Base-by-base conservation (phyloP, 768 basidiomycete genomes). In the Albatrellus ellisii region DNA sequence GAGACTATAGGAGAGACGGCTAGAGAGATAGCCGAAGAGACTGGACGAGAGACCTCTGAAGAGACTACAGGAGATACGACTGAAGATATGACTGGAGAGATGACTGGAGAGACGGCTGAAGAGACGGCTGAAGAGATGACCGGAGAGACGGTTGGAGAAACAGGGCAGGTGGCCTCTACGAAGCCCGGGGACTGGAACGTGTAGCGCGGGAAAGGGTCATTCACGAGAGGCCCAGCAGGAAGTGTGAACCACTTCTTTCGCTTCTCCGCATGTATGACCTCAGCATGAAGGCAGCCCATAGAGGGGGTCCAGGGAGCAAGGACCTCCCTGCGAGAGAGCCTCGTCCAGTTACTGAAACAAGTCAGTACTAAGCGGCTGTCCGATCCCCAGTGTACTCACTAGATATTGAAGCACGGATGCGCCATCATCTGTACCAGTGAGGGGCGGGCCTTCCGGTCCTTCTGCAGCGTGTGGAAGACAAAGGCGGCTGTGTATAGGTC, bases 191-290 rank as follows among this genome's bases (percentile, higher is more conserved):
- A 15, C 24, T 14, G 12, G 29, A 41, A 41, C 6, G 27, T 17
- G 40, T 41, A 41, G 28, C 9, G 24, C 20, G 40, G 40, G 29
- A 31, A 41, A 6, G 29, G 40, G n/a, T 41, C 40, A n/a, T 18
- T 15, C 6, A 20, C 29, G 28, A 12, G 17, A 17, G 14, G 12
- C 17, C 33, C 40, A 12, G 26, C 29, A 12, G 28, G 21, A 21
- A 41, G 29, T 14, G 14, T 21, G 28, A 41, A 41, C 14, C 28
- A 29, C 18, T 25, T 17, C 17, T 31, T 22, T 17, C 25, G 11
- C 15, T n/a, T 20, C 29, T 41, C 26, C 9, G 18, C 18, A 24
- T 11, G 15, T 9, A n/a, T n/a, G 15, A 41, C 40, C n/a, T 41
- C 40, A 8, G 24, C 14, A 8, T 20, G 17, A 15, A 41, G 22